Conservation (phyloP, 2,329 filamentous ascomycete species). For the Colletotrichum liaoningense region DNA sequence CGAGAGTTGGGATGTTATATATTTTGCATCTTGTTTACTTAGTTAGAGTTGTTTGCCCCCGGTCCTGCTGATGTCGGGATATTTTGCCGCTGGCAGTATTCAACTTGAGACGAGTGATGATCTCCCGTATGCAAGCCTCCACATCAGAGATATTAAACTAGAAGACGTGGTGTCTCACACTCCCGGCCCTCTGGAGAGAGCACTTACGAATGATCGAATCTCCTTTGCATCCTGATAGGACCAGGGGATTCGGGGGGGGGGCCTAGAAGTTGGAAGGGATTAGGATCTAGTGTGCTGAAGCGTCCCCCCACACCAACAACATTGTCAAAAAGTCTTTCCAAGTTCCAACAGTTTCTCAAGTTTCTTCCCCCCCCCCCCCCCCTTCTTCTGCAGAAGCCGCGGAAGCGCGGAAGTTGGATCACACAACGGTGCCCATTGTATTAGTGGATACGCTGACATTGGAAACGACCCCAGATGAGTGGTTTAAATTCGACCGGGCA, state of each 20-base stretch:
- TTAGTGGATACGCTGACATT: not conserved
- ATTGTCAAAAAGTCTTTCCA: not conserved
- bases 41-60: not conserved
- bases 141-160: slow-evolving; percentile 18
- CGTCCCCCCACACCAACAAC: not conserved
- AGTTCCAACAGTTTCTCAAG: not conserved
- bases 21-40: not conserved
- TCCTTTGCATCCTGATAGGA: not conserved
- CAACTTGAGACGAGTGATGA: slow-evolving; percentile 33
- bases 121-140: slow-evolving; percentile 35
- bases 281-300: not conserved
- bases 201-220: not conserved
- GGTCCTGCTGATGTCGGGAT: slow-evolving; percentile 1
- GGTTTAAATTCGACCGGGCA: not conserved
- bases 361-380: not conserved
- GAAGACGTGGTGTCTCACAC: slow-evolving; percentile 20
- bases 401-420: not conserved
- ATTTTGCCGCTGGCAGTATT: slow-evolving; percentile 21
- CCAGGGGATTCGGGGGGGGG: not conserved
- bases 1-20: slow-evolving; percentile 6
- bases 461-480: slow-evolving; percentile 4
- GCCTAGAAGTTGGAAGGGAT: not conserved
- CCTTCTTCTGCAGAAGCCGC: not conserved
- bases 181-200: not conserved
- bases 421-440: not conserved